A percentile compares a stretch with the other conserved stretches of the same genome.
phyloP scores from a whole-genome alignment of 1,284 basidiomycete genomes.

The Ceratobasidium sp. region DNA sequence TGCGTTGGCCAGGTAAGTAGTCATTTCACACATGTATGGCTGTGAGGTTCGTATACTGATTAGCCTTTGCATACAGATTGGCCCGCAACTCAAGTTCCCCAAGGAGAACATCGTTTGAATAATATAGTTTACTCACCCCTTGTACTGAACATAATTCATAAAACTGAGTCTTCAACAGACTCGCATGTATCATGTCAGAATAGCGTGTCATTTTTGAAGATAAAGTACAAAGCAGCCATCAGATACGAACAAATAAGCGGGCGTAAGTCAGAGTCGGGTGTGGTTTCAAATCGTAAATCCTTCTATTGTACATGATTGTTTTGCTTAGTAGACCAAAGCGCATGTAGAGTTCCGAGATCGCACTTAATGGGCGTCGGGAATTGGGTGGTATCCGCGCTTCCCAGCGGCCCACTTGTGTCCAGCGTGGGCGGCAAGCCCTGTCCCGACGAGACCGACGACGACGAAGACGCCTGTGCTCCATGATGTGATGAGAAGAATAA shows the following conservation, averaged over 20 bases:
- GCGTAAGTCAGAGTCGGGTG: no score
- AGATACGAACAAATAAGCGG: no score
- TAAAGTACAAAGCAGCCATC: no score
- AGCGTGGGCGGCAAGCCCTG: slow-evolving; percentile 45
- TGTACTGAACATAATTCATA: no score
- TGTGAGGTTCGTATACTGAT: neutral
- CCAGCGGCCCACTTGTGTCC: slow-evolving; percentile 44
- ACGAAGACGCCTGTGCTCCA: slow-evolving; percentile 41
- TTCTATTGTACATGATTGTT: no score
- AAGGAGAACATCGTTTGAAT: slow-evolving; percentile 73
- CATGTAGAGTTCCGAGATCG: neutral
- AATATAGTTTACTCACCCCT: no score
- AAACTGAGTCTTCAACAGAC: no score
- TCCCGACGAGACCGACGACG: slow-evolving; percentile 42
- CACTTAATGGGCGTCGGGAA: slow-evolving; percentile 39
- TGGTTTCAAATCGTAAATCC: no score
- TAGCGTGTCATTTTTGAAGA: no score
- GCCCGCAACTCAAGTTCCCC: slow-evolving; percentile 81
- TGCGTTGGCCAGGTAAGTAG: slow-evolving; percentile 83
- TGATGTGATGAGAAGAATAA: slow-evolving; percentile 40
- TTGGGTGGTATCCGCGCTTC: slow-evolving; percentile 38
- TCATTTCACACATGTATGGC: neutral
- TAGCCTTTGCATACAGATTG: slow-evolving; percentile 59
- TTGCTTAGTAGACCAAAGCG: no score
- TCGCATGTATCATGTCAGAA: no score